Evolutionary conservation across 2,329 filamentous ascomycete species (phyloP).

Genomic region (Cercospora beticola): DNA sequence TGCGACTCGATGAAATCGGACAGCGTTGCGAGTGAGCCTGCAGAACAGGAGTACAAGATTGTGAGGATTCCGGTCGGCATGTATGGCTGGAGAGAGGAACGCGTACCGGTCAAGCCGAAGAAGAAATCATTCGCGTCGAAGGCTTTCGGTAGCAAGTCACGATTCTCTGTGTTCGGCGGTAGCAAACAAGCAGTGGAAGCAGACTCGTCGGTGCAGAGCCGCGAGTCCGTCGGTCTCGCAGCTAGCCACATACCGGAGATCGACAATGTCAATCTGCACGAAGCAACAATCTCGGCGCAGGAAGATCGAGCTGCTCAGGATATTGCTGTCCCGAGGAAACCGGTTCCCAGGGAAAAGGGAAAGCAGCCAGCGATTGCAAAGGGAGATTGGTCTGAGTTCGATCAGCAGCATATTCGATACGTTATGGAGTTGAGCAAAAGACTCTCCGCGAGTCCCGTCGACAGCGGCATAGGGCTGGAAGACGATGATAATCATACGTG

Average conservation of each 20-base stretch:
- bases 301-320: not conserved
- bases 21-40: not conserved
- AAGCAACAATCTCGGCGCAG: not conserved
- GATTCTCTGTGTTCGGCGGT: constrained; percentile 6
- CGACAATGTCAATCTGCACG: not conserved
- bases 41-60: constrained; percentile 3
- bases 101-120: constrained; percentile 5
- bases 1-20: not conserved
- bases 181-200: not conserved
- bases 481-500: constrained; percentile 1
- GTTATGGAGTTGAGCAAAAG: not conserved
- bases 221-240: not conserved
- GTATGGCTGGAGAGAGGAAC: constrained; percentile 11
- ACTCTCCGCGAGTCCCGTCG: constrained; percentile 14
- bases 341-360: not conserved
- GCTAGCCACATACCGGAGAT: not conserved
- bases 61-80: constrained; percentile 15
- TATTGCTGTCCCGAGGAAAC: not conserved
- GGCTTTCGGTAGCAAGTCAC: not conserved
- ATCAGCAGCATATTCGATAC: not conserved
- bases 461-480: constrained; percentile 20
- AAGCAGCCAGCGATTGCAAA: constrained; percentile 2
- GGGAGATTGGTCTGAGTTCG: not conserved
- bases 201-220: not conserved
- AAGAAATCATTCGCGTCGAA: not conserved